Base-by-base conservation (phyloP, 2,329 filamentous ascomycete genomes). In the Colletotrichum sp. region DNA sequence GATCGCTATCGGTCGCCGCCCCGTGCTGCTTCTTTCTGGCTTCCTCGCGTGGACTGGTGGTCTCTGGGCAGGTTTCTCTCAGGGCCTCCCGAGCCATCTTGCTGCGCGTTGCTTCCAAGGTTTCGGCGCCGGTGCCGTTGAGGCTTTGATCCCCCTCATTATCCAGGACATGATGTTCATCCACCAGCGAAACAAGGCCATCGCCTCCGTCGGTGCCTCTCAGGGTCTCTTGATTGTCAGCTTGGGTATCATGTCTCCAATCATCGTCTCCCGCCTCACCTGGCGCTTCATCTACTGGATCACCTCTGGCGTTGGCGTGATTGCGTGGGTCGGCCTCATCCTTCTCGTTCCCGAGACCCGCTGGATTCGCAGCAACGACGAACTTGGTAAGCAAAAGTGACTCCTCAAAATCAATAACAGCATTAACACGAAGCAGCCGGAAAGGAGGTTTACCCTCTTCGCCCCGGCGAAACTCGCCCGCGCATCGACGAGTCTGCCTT, bases 141-240 rank as follows among this genome's bases (percentile, higher is more conserved):
- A 83, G 72, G 81, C 82, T 1, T 70, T 85, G 24, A 79, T 84
- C 8, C 83, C 83, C 4, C 77, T 85, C 13, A 81, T 85, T 36
- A 79, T 83, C 2, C 82, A 84, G 77, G 83, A 85, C 54, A 79
- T 84, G 51, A 80, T 83, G 57, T 84, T 84, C 36, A 79, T 84
- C 21, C 83, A 85, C 68, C 79, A 85, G 78, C 79, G 83, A 6
- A 82, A 82, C 73, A 77, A 77, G 66, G 82, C 80, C 13, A 79
- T 83, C 51, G 79, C 82, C 12, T 76, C 79, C 8, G 76, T 83
- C 24, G 76, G 81, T 47, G 76, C 79, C 2, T 79, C 78, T 8
- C 75, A 76, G 77, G 82, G 81, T 6, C 24, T 83, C 13, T 74
- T 82, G 16, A 78, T 81, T 54, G 80, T 81, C 4, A 78, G 75